phyloP scores from a whole-genome alignment of 1,284 basidiomycete species.

The Fistulina hepatica region DNA sequence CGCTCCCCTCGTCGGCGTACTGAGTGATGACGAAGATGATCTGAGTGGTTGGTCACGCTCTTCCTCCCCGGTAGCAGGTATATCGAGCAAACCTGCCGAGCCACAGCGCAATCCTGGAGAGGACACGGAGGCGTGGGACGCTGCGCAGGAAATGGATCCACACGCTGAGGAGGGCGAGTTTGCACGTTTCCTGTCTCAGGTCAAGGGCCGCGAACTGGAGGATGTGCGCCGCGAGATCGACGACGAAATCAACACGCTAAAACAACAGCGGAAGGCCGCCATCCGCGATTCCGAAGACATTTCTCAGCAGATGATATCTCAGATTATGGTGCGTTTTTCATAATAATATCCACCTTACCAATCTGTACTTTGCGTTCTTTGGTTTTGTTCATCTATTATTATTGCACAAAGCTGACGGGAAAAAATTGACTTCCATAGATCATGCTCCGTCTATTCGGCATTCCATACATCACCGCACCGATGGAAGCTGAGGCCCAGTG shows the following conservation, averaged over 20 bases:
- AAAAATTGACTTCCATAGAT: constrained; percentile 32
- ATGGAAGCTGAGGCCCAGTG: constrained; percentile 99
- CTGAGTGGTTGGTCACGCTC: constrained; percentile 42
- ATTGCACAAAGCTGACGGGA: background rate
- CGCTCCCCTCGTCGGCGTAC: constrained; percentile 15
- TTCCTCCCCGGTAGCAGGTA: constrained; percentile 15
- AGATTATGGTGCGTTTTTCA: constrained; percentile 71
- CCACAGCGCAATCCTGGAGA: constrained; percentile 17
- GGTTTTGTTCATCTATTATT: constrained; percentile 3
- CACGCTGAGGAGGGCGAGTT: constrained; percentile 85
- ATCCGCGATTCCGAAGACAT: constrained; percentile 93
- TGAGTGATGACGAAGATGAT: no score
- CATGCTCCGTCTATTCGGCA: constrained; percentile 88
- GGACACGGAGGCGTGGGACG: constrained; percentile 46
- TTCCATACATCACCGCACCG: constrained; percentile 96
- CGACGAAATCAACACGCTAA: constrained; percentile 76
- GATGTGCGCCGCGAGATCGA: constrained; percentile 83
- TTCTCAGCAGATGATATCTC: constrained; percentile 87
- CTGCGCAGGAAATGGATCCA: constrained; percentile 71
- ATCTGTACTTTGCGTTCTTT: constrained; percentile 8
- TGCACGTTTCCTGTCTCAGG: constrained; percentile 81
- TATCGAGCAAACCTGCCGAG: constrained; percentile 12
- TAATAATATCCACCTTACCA: background rate
- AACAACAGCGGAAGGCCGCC: constrained; percentile 78
- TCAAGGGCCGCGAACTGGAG: constrained; percentile 75